phyloP scores from a whole-genome alignment of 768 basidiomycete species.

The Strobilomyces dryophilus region DNA sequence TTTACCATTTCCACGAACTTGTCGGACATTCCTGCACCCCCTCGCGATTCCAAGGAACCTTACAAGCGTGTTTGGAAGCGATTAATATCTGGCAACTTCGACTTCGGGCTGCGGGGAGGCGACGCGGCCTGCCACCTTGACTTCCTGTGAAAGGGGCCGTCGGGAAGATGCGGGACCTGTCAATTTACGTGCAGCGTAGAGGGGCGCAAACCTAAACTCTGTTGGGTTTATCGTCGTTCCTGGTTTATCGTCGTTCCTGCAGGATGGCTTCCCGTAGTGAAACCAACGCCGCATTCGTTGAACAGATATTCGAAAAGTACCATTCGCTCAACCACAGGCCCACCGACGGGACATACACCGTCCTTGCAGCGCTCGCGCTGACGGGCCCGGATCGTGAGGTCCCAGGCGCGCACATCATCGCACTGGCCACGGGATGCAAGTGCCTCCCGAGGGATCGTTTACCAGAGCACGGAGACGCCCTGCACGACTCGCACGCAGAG shows the following conservation, averaged over 20 bases:
- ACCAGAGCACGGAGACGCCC: conserved; percentile 64
- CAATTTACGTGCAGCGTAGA: conserved; percentile 30
- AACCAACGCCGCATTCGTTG: conserved; percentile 29
- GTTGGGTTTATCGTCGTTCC: not conserved
- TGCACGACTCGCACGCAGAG: conserved; percentile 93
- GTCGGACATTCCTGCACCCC: not conserved
- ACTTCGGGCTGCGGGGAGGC: conserved; percentile 6
- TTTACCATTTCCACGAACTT: conserved; percentile 11
- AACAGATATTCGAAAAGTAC: conserved; percentile 42
- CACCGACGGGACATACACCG: conserved; percentile 54
- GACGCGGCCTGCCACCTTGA: not conserved
- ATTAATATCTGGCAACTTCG: conserved; percentile 10
- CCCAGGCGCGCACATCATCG: conserved; percentile 53
- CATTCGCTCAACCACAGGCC: conserved; percentile 45
- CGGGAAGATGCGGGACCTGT: not conserved
- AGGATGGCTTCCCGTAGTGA: conserved; percentile 9
- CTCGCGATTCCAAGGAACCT: not conserved
- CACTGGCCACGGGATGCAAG: conserved; percentile 81
- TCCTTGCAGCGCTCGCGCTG: conserved; percentile 57
- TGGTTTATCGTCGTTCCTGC: not conserved
- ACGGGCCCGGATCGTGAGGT: conserved; percentile 26
- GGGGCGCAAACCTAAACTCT: not conserved
- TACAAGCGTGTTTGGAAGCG: not conserved
- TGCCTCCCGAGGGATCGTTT: conserved; percentile 65
- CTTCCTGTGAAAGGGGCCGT: conserved; percentile 33